phyloP scores from a whole-genome alignment of 345 rosid genomes.

The Dipteronia sinensis region DNA sequence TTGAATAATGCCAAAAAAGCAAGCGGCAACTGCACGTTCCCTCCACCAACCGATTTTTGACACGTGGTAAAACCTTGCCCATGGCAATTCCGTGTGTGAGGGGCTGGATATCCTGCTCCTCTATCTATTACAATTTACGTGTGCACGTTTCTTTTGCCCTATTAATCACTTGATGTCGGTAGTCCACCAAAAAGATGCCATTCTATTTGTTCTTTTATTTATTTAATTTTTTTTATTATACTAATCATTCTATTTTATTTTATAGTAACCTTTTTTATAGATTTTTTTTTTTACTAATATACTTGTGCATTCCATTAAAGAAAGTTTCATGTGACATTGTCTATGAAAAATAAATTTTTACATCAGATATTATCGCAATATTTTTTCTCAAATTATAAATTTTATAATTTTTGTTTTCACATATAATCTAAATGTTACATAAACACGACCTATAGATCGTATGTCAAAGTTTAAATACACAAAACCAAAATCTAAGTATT shows the following conservation, averaged over 20 bases:
- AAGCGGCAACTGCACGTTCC: constrained; percentile 34
- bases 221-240: too few relatives aligned
- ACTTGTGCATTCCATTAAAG: too few relatives aligned
- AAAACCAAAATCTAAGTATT: too few relatives aligned
- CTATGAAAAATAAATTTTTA: too few relatives aligned
- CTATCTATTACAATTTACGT: not conserved
- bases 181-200: not conserved
- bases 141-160: not conserved
- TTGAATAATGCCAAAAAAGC: not conserved
- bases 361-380: not conserved
- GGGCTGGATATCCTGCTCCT: constrained; percentile 1
- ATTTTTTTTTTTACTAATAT: too few relatives aligned
- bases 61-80: constrained; percentile 18
- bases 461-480: too few relatives aligned
- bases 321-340: too few relatives aligned
- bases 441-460: too few relatives aligned
- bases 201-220: not conserved
- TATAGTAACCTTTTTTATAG: too few relatives aligned
- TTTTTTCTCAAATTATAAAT: not conserved
- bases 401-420: too few relatives aligned
- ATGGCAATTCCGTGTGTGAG: constrained; percentile 17
- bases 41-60: not conserved
- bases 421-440: too few relatives aligned
- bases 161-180: not conserved
- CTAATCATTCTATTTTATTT: too few relatives aligned